Base-by-base conservation (phyloP, 768 basidiomycete genomes). In the Boletus sensibilis region DNA sequence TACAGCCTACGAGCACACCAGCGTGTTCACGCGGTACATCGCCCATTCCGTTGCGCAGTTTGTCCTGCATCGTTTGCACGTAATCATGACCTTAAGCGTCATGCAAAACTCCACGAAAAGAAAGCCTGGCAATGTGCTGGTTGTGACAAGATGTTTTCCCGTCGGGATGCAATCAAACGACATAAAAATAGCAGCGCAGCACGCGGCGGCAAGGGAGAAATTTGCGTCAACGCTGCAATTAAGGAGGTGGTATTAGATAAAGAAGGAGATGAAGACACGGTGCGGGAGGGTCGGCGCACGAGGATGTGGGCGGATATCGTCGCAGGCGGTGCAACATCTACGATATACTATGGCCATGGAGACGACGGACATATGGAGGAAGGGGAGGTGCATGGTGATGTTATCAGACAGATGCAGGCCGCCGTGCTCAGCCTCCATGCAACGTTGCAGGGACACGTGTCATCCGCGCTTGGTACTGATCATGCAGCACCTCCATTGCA, bases 31-130 rank as follows among this genome's bases (percentile, higher is more conserved):
- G 76, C 86, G 4, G 67, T 76, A 1, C 82, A 86, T 60, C 82
- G 88, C 10, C 87, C 88, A 1, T 87, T 79, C 69, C 79, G 81
- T 16, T 90, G 90, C 61, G 72, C 66, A 2, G 68, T 72, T 4
- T 92, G 90, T 56, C 84, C 89, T 7, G 87, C 87, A 5, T 86
- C 87, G 16, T 92, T 92, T 70, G 83, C 85, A 4, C 81, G 90
- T 46, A 88, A 87, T 58, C 89, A 91, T 60, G 90, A 91, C 68
- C 77, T 90, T 45, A 90, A 88, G 72, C 82, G 90, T n/a, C 90
- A 92, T 68, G 66, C 81, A 47, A 83, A 82, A 63, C 73, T 87
- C 38, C 90, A 92, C 68, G 87, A 86, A 56, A 82, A 79, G 61
- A 87, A 81, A 59, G 87, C 85, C 25, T 92, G 82, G 82, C 82